Evolutionary conservation across 2,329 filamentous ascomycete genomes (phyloP).

Genomic region (Aspergillus quadrilineatus): DNA sequence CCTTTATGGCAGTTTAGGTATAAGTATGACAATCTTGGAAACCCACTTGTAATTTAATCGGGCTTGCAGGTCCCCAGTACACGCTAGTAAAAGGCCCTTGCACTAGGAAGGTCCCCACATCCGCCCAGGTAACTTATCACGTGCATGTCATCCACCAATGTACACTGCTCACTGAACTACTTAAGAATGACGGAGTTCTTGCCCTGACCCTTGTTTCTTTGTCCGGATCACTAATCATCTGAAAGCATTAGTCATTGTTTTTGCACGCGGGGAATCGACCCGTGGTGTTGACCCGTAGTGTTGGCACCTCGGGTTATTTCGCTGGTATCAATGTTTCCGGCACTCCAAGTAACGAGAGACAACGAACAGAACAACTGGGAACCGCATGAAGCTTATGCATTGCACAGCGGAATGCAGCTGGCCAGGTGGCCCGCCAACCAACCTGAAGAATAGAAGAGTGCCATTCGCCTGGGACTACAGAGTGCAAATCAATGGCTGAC

Average conservation of each 20-base stretch:
- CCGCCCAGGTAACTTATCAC: no score
- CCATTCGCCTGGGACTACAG: background rate
- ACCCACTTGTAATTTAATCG: no score
- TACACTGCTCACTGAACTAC: no score
- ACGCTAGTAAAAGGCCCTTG: no score
- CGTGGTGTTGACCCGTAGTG: no score
- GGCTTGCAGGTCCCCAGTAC: no score
- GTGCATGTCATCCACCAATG: no score
- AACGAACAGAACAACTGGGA: background rate
- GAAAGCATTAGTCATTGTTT: background rate
- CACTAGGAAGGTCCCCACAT: no score
- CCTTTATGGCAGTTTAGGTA: no score
- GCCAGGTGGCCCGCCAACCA: background rate
- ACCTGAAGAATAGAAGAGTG: background rate
- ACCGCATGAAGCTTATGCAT: slow-evolving; percentile 1
- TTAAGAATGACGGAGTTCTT: background rate
- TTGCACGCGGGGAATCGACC: background rate
- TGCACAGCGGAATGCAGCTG: background rate
- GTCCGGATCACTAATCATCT: background rate
- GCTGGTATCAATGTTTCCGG: background rate
- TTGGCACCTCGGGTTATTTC: no score
- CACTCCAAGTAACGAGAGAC: background rate
- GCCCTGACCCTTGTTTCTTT: background rate
- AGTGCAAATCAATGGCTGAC: background rate
- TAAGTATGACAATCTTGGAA: no score